Percentiles rank a stretch among this genome's conserved stretches.
Conservation (phyloP, 169 alveolate genomes). For the Eimeria acervulina region DNA sequence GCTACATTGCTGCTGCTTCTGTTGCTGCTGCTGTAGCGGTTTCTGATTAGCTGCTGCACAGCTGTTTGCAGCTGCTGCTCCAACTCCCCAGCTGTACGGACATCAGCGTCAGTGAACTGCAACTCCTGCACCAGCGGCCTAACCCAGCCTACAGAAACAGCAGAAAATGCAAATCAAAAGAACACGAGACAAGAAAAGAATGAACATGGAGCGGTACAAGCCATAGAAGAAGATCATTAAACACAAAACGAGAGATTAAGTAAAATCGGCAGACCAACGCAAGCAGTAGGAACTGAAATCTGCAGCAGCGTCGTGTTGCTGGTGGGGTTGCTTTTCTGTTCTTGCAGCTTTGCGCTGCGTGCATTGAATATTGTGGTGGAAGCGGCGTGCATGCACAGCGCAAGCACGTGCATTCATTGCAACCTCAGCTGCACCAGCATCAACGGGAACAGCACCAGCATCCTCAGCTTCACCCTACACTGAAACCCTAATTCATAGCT, state of each 20-base stretch:
- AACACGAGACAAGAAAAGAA: background rate
- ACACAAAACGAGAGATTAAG: background rate
- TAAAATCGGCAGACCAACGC: background rate
- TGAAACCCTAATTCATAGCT: background rate
- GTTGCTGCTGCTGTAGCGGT: background rate
- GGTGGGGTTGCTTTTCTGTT: too few species aligned
- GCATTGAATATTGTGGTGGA: too few species aligned
- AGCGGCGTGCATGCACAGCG: too few species aligned
- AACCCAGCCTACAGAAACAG: background rate
- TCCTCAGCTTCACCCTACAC: background rate
- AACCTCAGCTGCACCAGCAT: background rate
- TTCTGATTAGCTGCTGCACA: background rate
- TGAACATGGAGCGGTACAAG: background rate
- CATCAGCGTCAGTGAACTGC: background rate
- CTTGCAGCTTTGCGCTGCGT: too few species aligned
- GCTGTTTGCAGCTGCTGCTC: conserved; percentile 44
- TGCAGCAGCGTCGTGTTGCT: background rate
- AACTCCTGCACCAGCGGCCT: background rate
- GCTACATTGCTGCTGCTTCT: background rate
- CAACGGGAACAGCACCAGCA: background rate
- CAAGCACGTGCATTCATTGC: background rate
- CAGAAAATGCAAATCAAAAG: background rate
- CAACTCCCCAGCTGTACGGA: background rate
- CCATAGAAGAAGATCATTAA: background rate
- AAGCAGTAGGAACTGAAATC: background rate